Evolutionary conservation across 305 asterid genomes (phyloP).

Genomic region (Fraxinus floribunda): DNA sequence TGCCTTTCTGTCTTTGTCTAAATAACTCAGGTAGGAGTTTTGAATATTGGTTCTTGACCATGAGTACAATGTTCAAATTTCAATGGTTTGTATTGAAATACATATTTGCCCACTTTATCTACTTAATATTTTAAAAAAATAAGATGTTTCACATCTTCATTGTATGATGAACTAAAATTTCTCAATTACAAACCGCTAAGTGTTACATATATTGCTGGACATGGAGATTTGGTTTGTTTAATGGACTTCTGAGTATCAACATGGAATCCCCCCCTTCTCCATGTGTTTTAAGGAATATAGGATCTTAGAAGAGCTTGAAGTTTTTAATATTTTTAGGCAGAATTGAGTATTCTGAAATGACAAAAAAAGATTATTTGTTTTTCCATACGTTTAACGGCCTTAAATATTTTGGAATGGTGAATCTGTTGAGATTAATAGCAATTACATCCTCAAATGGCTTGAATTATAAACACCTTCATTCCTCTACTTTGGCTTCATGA

Average conservation of each 20-base stretch:
- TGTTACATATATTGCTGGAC: background rate
- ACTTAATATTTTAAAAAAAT: background rate
- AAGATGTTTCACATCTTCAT: background rate
- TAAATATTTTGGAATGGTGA: background rate
- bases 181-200: background rate
- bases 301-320: background rate
- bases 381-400: background rate
- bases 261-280: background rate
- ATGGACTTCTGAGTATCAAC: background rate
- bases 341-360: background rate
- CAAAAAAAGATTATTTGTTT: background rate
- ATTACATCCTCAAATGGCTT: background rate
- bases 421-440: background rate
- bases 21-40: background rate
- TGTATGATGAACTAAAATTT: background rate
- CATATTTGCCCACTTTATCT: background rate
- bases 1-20: background rate
- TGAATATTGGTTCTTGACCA: conserved; percentile 10
- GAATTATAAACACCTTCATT: background rate
- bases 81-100: background rate
- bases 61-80: background rate
- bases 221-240: background rate
- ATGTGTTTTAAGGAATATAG: background rate
- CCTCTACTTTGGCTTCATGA: background rate
- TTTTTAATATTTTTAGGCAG: background rate